Base-by-base conservation (phyloP, 1,284 basidiomycete species). In the Rugiboletus extremiorientalis region DNA sequence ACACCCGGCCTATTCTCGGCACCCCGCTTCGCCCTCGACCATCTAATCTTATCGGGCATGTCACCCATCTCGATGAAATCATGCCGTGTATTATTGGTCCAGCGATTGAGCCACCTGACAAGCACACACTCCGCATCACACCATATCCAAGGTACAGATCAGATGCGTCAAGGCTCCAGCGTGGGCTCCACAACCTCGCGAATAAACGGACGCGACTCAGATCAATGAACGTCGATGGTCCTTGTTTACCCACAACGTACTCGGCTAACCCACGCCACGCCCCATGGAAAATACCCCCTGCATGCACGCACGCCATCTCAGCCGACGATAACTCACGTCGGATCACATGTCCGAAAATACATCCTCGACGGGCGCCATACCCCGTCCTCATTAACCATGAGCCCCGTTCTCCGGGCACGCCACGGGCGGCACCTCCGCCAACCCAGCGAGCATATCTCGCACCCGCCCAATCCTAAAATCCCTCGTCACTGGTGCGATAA, bases 401-500 rank as follows among this genome's bases (percentile, higher is more conserved):
- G 18, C 45, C 45, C 16, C 23, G n/a, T 30, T 37, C 42, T 58
- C 56, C 14, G 71, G 68, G 48, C 70, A 73, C 4, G 54, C 40
- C 46, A 72, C 59, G 7, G 58, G 50, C 16, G 48, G 25, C 37
- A 68, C 27, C 11, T 59, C 52, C 15, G 38, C 69, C 63, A 72
- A 54, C 12, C 42, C 49, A 48, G 56, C 55, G 7, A 73, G 55
- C 60, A 68, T 54, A 27, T 64, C 58, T 30, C 66, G 65, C 45
- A 70, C 61, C 16, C 54, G 66, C 33, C 28, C 47, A 15, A 58
- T 60, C 41, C 79, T 77, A 58, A 86, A 70, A 60, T 79, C 79
- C 36, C 70, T 69, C 28, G 76, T 66, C 16, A 60, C 74, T 16
- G 75, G 74, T 16, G 77, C 73, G 23, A 84, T 72, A 31, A 83